Percentiles rank a stretch among this genome's conserved stretches.
These are phyloP conservation scores for Fusarium hostae DNA, from an alignment of 2,329 filamentous ascomycete species.

Conservation along the genomic window DNA sequence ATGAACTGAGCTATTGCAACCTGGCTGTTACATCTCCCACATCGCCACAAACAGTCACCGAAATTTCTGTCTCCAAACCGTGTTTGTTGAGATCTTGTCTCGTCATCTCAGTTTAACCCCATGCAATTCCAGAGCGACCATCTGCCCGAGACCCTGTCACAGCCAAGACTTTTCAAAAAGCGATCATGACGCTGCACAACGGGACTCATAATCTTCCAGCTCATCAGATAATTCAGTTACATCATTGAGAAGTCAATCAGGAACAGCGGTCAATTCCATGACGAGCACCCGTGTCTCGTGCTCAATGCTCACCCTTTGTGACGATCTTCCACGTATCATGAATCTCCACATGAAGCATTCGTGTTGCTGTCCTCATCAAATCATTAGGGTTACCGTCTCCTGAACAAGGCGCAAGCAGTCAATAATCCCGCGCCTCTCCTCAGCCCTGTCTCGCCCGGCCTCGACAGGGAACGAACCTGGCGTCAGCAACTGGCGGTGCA, in stretches of 20 bases:
- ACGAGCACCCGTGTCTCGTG: slow-evolving; percentile 3
- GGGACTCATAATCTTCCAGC: slow-evolving; percentile 23
- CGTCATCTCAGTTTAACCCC: slow-evolving; percentile 5
- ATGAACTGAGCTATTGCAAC: background rate
- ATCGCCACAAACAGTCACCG: background rate
- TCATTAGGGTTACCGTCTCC: slow-evolving; percentile 10
- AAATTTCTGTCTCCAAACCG: background rate
- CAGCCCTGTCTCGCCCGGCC: slow-evolving; percentile 34
- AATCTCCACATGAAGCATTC: slow-evolving; percentile 27
- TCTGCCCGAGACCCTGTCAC: slow-evolving; percentile 37
- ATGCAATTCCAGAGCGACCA: slow-evolving; percentile 32
- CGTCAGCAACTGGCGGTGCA: slow-evolving; percentile 19
- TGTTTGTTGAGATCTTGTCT: slow-evolving; percentile 2
- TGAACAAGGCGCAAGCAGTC: slow-evolving; percentile 13
- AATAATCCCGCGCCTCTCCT: slow-evolving; percentile 28
- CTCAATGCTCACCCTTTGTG: slow-evolving; percentile 3
- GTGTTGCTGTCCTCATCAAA: slow-evolving; percentile 28
- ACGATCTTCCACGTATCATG: slow-evolving; percentile 34
- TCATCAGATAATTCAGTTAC: slow-evolving; percentile 19
- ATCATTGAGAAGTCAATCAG: slow-evolving; percentile 23
- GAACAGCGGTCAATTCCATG: slow-evolving; percentile 26
- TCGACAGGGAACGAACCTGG: background rate
- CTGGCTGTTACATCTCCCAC: background rate
- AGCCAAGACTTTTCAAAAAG: slow-evolving; percentile 39
- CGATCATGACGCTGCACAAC: slow-evolving; percentile 32